These are phyloP conservation scores for Cercospora citrullina DNA, from an alignment of 2,329 filamentous ascomycete genomes.

Conservation along the genomic window DNA sequence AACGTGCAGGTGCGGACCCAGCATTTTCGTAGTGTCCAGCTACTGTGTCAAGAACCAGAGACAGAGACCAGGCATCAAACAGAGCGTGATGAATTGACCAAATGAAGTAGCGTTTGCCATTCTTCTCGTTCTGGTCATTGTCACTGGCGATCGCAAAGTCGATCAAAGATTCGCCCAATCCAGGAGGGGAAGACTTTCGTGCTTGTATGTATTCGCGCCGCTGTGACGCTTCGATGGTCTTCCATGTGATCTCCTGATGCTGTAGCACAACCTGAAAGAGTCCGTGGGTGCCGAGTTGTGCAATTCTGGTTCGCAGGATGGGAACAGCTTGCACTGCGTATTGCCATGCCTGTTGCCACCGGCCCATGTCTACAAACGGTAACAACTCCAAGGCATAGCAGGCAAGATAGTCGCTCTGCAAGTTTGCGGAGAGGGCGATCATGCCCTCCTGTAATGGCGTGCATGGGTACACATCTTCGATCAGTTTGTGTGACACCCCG, in stretches of 20 bases:
- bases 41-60: constrained; percentile 36
- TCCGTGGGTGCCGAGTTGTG: not conserved
- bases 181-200: not conserved
- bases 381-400: not conserved
- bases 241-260: not conserved
- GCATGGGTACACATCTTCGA: not conserved
- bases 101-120: constrained; percentile 29
- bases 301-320: not conserved
- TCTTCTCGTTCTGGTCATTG: not conserved
- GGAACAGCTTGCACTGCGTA: not conserved
- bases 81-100: constrained; percentile 43
- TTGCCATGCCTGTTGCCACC: not conserved
- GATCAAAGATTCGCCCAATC: not conserved
- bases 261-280: not conserved
- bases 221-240: not conserved
- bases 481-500: not conserved
- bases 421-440: not conserved
- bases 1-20: not conserved
- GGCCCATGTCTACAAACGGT: not conserved
- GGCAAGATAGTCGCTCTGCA: not conserved
- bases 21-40: not conserved
- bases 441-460: not conserved
- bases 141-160: not conserved
- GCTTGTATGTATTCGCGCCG: not conserved
- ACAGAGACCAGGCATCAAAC: constrained; percentile 44